Evolutionary conservation across 2,329 filamentous ascomycete species (phyloP).

Genomic region (Pochonia chlamydosporia): DNA sequence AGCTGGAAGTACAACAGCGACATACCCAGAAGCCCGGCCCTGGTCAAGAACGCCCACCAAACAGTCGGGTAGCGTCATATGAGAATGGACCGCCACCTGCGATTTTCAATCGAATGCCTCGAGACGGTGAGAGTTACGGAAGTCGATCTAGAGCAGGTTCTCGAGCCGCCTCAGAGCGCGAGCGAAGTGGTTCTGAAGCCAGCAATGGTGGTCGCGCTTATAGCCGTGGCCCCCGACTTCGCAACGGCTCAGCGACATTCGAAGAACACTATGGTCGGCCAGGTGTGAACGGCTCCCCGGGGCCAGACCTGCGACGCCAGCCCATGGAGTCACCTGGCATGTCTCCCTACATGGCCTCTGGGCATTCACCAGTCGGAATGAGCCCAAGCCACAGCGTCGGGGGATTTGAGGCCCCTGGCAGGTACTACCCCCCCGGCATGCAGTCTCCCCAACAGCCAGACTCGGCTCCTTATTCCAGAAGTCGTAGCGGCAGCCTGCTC

Average conservation of each 20-base stretch:
- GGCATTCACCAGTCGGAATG: constrained; percentile 1
- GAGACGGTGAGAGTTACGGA: constrained; percentile 33
- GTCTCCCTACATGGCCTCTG: constrained; percentile 1
- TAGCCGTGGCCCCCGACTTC: constrained; percentile 33
- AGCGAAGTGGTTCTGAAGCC: constrained; percentile 51
- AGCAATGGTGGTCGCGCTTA: constrained; percentile 38
- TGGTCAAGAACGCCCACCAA: constrained; percentile 16
- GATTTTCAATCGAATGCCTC: constrained; percentile 38
- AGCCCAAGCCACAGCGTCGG: constrained; percentile 7
- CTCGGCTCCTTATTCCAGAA: constrained; percentile 18
- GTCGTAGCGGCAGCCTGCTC: constrained; percentile 29
- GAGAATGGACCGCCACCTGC: constrained; percentile 41
- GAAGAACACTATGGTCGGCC: constrained; percentile 27
- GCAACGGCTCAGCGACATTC: constrained; percentile 30
- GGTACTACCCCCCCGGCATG: constrained; percentile 10
- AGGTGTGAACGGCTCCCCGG: neutral
- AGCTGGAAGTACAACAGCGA: constrained; percentile 41
- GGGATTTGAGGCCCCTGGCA: constrained; percentile 16
- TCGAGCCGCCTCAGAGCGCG: constrained; percentile 35
- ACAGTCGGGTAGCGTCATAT: constrained; percentile 32
- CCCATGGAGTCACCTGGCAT: constrained; percentile 1
- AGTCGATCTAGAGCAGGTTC: constrained; percentile 22
- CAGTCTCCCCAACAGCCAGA: constrained; percentile 8
- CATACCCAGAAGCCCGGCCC: constrained; percentile 19
- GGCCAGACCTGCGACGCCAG: neutral